Percentiles rank a stretch among this genome's conserved stretches.
These are phyloP conservation scores for Nakazawaea siamensis DNA, from an alignment of 805 yeast genomes.

Conservation along the genomic window DNA sequence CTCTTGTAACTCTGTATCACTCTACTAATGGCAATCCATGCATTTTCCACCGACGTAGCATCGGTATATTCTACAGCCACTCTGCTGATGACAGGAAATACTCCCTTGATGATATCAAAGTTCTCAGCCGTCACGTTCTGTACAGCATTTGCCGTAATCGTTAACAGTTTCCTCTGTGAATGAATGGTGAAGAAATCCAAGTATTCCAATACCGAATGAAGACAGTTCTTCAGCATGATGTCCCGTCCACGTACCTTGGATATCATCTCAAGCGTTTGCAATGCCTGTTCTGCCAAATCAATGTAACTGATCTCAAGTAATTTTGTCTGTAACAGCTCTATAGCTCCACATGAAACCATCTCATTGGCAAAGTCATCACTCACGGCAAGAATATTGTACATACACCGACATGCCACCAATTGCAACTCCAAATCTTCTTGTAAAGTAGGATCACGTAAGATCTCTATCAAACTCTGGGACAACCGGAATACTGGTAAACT, in stretches of 20 bases:
- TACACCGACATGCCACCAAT: conserved; percentile 73
- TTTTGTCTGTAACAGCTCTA: conserved; percentile 57
- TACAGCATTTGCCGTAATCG: conserved; percentile 58
- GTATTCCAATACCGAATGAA: conserved; percentile 58
- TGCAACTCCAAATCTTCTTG: conserved; percentile 72
- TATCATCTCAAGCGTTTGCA: conserved; percentile 65
- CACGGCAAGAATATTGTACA: conserved; percentile 74
- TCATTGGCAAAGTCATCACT: conserved; percentile 54
- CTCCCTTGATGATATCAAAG: conserved; percentile 41
- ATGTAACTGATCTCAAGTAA: conserved; percentile 72
- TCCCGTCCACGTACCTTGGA: conserved; percentile 45
- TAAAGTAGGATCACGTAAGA: conserved; percentile 49
- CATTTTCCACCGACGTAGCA: conserved; percentile 48
- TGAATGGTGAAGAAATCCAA: conserved; percentile 85
- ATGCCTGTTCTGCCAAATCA: conserved; percentile 87
- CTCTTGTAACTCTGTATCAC: conserved; percentile 41
- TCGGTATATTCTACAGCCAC: conserved; percentile 53
- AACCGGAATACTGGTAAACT: conserved; percentile 52
- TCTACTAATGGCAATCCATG: conserved; percentile 57
- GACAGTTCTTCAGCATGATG: conserved; percentile 51
- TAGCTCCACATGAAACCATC: conserved; percentile 57
- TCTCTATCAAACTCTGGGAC: conserved; percentile 42
- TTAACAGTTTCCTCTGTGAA: conserved; percentile 76
- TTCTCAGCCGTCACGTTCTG: conserved; percentile 34
- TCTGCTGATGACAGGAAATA: conserved; percentile 51